Evolutionary conservation across 176 grass and related monocot genomes (phyloP).

Genomic region (Lolium rigidum): DNA sequence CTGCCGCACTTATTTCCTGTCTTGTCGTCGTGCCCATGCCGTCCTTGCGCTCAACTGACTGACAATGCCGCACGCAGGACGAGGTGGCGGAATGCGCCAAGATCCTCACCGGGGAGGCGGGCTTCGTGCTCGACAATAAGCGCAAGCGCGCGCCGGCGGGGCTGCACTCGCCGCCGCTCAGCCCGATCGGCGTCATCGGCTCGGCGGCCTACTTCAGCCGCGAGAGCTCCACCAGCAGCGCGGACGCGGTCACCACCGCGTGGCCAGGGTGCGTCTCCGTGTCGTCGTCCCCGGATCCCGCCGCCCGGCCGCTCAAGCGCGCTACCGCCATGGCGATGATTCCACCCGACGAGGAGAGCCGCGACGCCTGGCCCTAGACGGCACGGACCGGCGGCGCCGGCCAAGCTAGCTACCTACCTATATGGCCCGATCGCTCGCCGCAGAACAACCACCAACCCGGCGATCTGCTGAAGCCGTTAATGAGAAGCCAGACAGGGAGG

Average conservation of each 20-base stretch:
- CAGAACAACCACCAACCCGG: neutral
- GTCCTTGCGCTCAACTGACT: no score
- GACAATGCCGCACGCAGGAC: conserved; percentile 59
- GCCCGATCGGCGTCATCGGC: conserved; percentile 67
- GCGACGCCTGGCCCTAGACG: conserved; percentile 50
- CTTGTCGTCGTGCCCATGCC: neutral
- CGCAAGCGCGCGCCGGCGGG: conserved; percentile 52
- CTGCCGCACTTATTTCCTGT: neutral
- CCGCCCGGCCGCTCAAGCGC: conserved; percentile 28
- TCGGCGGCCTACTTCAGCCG: conserved; percentile 68
- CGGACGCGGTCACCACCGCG: neutral
- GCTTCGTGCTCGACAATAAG: conserved; percentile 45
- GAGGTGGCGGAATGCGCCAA: conserved; percentile 61
- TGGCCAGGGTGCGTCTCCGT: conserved; percentile 31
- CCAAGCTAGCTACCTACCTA: neutral
- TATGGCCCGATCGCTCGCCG: neutral
- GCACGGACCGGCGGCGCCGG: neutral
- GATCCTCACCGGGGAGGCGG: conserved; percentile 52
- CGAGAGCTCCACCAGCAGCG: conserved; percentile 59
- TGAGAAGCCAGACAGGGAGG: neutral
- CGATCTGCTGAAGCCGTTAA: neutral
- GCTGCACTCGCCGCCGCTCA: conserved; percentile 53
- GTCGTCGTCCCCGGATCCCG: conserved; percentile 51
- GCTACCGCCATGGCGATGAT: neutral
- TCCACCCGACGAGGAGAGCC: conserved; percentile 60